Evolutionary conservation across 169 alveolate genomes (phyloP).

Genomic region (Eimeria tenella): DNA sequence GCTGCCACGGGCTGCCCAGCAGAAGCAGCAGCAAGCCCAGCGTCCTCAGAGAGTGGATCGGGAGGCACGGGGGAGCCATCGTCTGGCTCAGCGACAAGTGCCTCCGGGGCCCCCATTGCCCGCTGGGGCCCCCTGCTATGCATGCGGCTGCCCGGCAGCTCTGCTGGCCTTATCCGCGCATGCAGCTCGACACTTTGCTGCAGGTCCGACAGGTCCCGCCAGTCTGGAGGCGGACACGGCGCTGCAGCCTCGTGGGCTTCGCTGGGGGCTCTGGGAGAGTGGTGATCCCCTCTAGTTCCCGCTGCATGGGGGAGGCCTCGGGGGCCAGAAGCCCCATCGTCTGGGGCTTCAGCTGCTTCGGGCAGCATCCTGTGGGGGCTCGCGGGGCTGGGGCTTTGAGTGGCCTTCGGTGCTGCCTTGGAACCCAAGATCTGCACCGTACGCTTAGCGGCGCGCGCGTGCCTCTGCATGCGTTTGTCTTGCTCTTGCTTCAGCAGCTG

Average conservation of each 20-base stretch:
- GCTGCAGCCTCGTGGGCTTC: background rate
- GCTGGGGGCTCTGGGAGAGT: background rate
- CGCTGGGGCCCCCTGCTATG: background rate
- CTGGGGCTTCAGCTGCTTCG: slow-evolving; percentile 8
- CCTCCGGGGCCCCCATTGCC: background rate
- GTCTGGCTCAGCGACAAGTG: background rate
- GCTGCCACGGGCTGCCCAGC: background rate
- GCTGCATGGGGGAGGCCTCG: background rate
- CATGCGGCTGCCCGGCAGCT: background rate
- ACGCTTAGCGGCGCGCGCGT: slow-evolving; percentile 9
- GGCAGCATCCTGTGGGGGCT: background rate
- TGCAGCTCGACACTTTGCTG: background rate
- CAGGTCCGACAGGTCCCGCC: slow-evolving; percentile 13
- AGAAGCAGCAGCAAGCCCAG: background rate
- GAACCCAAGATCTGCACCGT: background rate
- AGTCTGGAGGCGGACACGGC: background rate
- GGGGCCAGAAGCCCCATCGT: background rate
- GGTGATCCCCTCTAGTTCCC: background rate
- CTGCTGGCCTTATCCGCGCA: background rate
- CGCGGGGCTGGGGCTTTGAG: background rate
- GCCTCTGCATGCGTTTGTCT: slow-evolving; percentile 17
- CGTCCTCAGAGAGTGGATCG: background rate
- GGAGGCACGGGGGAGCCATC: background rate
- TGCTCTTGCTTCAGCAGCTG: slow-evolving; percentile 73
- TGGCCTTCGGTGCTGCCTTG: background rate